Base-by-base conservation (phyloP, 495 filamentous ascomycete species). In the Staphylotrichum tortipilum region DNA sequence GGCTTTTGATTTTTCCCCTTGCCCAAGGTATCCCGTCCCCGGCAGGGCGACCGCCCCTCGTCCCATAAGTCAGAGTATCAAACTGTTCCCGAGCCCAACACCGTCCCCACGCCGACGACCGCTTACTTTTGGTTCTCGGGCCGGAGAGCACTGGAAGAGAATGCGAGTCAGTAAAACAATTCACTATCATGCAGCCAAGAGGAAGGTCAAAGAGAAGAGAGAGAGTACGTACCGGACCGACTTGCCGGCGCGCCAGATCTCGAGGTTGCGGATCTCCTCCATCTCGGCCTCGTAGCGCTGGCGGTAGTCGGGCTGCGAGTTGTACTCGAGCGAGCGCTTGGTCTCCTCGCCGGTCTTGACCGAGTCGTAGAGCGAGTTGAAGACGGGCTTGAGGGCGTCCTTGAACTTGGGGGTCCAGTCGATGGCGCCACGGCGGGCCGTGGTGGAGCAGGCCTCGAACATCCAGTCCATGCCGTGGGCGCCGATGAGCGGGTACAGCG, bases 401-500 rank as follows among this genome's bases (percentile, higher is more conserved):
- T 94, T 95, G 86, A 97, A 97, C 59, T 74, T 77, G 65, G 79
- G 79, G 68, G 85, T 91, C 94, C 92, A 98, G 80, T 97, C 92
- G 66, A 98, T 94, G 73, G 92, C 92, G 74, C 92, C 92, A 66
- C 92, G 89, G 66, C 92, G 86, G 61, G 92, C 92, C 34, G 94
- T 97, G 62, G 94, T 97, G 47, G 91, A 97, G 85, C 92, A 98
- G 57, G 92, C 92, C 60, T 90, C 89, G 78, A 95, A 98, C 94
- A 98, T 97, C 88, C 92, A 98, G 78, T 97, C 92, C 92, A 98
- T 98, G 59, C 92, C 92, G 70, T 97, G 84, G 63, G 77, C 79
- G 66, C 89, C 92, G 63, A 98, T 97, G 58, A 98, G 78, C 49
- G 92, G 92, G 80, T 97, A 98, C 52, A 97, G 79, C 58, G 82